Conservation (phyloP, 2,329 filamentous ascomycete species). For the Monosporascus sp. region DNA sequence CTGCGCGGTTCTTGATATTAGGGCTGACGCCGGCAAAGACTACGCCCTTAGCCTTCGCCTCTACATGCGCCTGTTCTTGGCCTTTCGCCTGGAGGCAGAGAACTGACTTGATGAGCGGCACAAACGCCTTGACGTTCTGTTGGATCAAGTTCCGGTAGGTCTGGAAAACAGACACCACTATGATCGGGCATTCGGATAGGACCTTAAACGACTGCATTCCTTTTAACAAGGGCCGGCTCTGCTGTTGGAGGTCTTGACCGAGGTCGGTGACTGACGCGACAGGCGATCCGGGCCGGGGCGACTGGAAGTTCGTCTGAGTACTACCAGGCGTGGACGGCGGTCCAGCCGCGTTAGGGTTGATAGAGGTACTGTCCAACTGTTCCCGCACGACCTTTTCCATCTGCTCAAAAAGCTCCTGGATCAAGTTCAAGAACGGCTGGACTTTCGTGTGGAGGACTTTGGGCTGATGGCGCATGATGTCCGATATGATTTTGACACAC, state of each 20-base stretch:
- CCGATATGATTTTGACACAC: slow-evolving; percentile 96
- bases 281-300: slow-evolving; percentile 83
- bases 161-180: slow-evolving; percentile 97
- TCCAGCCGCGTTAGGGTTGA: slow-evolving; percentile 46
- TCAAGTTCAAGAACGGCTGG: slow-evolving; percentile 83
- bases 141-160: slow-evolving; percentile 76
- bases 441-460: slow-evolving; percentile 75
- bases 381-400: slow-evolving; percentile 94
- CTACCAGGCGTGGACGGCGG: slow-evolving; percentile 63
- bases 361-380: slow-evolving; percentile 76
- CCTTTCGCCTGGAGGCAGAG: slow-evolving; percentile 84
- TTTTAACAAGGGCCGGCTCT: slow-evolving; percentile 73
- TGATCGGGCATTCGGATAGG: slow-evolving; percentile 94
- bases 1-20: slow-evolving; percentile 86
- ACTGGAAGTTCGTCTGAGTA: slow-evolving; percentile 71
- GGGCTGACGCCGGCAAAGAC: slow-evolving; percentile 92
- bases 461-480: slow-evolving; percentile 88
- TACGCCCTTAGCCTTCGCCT: slow-evolving; percentile 71
- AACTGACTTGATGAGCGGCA: slow-evolving; percentile 88
- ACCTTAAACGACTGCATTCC: slow-evolving; percentile 99
- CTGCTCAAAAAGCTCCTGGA: slow-evolving; percentile 91
- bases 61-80: slow-evolving; percentile 84
- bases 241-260: slow-evolving; percentile 73
- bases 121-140: slow-evolving; percentile 84
- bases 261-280: slow-evolving; percentile 77